Evolutionary conservation across 441 rosid species (phyloP), one percentile per base, ranked within the genome.

Genomic region (Omphalea diandra): DNA sequence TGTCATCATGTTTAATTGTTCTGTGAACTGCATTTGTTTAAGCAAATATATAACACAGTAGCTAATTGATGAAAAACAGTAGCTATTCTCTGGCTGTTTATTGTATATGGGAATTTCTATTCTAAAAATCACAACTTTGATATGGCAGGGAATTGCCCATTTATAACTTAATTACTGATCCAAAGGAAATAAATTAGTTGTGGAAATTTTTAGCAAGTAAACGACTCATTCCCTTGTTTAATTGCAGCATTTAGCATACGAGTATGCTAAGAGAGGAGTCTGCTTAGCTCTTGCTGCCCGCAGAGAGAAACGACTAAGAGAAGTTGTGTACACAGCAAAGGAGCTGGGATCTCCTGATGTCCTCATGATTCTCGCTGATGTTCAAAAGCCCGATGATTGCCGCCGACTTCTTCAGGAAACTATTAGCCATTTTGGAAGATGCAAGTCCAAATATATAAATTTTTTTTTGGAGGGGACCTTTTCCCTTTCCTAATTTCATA

Each of bases 201-300:
- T 5, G 1, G 6, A 6, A 17, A 15, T 12, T 66, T 38, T 24
- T 49, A n/a, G n/a, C n/a, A n/a, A n/a, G n/a, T n/a, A n/a, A n/a
- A n/a, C n/a, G n/a, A n/a, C n/a, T n/a, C n/a, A n/a, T n/a, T 12
- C n/a, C 7, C 18, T 40, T 4, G 26, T 67, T 14, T 11, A 43
- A 29, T 7, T 54, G 32, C 61, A 87, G 93, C 61, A 80, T 31
- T 69, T 90, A 71, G 92, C 92, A 18, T 87, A 88, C 40, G 87
- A 86, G 78, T 87, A 90, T 59, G 90, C 85, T 4, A 80, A 65
- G 65, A 82, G 78, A 83, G 88, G 93, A 77, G 92, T 93, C 22
- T 69, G 82, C 40, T 73, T 88, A 70, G 90, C 89, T 22, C 81
- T 88, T 6, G 80, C 77, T 15, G 71, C 69, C 49, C 56, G 69